Evolutionary conservation across 2,329 filamentous ascomycete genomes (phyloP), one percentile per base, ranked within the genome.

Genomic region (Diplodia corticola): DNA sequence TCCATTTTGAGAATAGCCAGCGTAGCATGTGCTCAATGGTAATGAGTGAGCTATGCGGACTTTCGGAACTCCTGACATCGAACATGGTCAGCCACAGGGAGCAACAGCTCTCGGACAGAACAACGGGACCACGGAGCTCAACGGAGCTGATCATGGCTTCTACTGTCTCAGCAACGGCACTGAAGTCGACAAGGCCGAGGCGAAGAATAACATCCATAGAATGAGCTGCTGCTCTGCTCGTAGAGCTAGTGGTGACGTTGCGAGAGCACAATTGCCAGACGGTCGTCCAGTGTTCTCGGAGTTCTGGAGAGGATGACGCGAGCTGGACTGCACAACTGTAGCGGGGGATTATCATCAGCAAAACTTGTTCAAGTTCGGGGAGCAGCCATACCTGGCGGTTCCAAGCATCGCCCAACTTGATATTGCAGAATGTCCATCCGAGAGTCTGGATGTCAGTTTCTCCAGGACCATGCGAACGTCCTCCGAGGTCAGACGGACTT

Each of bases 1-100:
- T 88, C 93, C 94, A 99, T 72, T 86, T 89, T 37, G 88, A 85
- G 71, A 93, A 88, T 1, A 95, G 77, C 95, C 95, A 99, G 71
- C 88, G 85, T 65, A 95, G 86, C 40, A 95, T 84, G 71, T 91
- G 87, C 69, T 88, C 90, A 44, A 87, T 88, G 3, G 88, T 90
- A 46, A 83, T 82, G 70, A 88, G 86, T 69, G 86, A 91, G 40
- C 86, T 86, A 67, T 86, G 89, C 1, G 91, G 90, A 51, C 90
- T 87, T 71, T 89, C 85, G 30, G 85, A 83, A 70, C 90, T 88
- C 63, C 88, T 86, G 48, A 88, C 80, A 65, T 88, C 84, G 40
- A 95, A 81, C 49, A 96, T 77, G 64, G 86, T 85, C 17, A 85
- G 81, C 86, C 96, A 91, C 48, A 99, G 77, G 2, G 84, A 81